phyloP scores from a whole-genome alignment of 768 basidiomycete species.

The Heimioporus sp. region DNA sequence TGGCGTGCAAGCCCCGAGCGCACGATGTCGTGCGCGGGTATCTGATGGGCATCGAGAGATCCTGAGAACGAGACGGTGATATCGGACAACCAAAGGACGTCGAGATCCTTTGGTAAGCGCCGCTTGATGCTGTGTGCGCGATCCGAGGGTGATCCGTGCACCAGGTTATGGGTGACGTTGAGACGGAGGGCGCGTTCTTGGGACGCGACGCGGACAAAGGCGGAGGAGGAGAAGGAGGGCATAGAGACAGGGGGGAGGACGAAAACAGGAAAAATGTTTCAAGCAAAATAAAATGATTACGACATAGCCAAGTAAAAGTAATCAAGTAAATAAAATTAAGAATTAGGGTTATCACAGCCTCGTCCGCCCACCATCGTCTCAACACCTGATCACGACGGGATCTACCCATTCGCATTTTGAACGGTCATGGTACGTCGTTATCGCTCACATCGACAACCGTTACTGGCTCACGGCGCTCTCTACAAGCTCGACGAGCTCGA shows the following conservation, averaged over 20 bases:
- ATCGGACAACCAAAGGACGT: slow-evolving; percentile 49
- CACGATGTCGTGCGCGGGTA: slow-evolving; percentile 40
- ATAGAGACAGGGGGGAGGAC: slow-evolving; percentile 14
- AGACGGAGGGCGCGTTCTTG: slow-evolving; percentile 46
- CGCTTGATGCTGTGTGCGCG: slow-evolving; percentile 29
- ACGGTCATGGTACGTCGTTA: slow-evolving; percentile 31
- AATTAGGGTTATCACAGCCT: slow-evolving; percentile 28
- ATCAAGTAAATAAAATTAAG: slow-evolving; percentile 11
- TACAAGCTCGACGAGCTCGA: slow-evolving; percentile 59
- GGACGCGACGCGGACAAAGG: slow-evolving; percentile 42
- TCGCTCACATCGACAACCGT: slow-evolving; percentile 9
- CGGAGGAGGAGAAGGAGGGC: slow-evolving; percentile 31
- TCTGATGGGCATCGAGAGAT: slow-evolving; percentile 41
- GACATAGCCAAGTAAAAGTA: slow-evolving; percentile 24
- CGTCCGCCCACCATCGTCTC: slow-evolving; percentile 22
- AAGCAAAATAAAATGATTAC: slow-evolving; percentile 12
- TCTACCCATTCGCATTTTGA: slow-evolving; percentile 5
- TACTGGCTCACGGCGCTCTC: background rate
- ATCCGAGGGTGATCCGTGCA: slow-evolving; percentile 31
- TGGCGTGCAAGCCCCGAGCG: slow-evolving; percentile 50
- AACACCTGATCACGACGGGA: slow-evolving; percentile 16
- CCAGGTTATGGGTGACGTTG: slow-evolving; percentile 44
- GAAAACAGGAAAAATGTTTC: slow-evolving; percentile 8
- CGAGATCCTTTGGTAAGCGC: slow-evolving; percentile 38
- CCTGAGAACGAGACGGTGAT: slow-evolving; percentile 56